Percentiles rank a stretch among this genome's conserved stretches.
These are phyloP conservation scores for Orbilia blumenaviensis DNA, from an alignment of 2,329 filamentous ascomycete species.

Conservation along the genomic window DNA sequence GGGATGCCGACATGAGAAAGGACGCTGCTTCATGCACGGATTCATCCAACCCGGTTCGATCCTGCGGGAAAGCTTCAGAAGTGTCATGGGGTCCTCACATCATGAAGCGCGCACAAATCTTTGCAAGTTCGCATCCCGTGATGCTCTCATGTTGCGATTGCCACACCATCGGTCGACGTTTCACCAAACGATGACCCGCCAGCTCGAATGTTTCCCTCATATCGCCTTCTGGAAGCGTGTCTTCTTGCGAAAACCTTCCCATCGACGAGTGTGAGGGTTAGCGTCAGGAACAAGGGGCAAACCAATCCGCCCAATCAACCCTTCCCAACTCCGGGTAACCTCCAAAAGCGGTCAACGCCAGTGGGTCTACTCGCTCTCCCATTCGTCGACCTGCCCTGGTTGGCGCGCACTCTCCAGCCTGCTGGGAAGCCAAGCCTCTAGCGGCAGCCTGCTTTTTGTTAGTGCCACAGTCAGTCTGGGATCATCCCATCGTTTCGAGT, in stretches of 20 bases:
- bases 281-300: slow-evolving; percentile 53
- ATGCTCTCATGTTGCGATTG: slow-evolving; percentile 27
- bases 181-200: slow-evolving; percentile 32
- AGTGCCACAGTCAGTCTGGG: slow-evolving; percentile 14
- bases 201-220: slow-evolving; percentile 6
- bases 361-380: slow-evolving; percentile 31
- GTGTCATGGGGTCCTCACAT: slow-evolving; percentile 32
- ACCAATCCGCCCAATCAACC: slow-evolving; percentile 46
- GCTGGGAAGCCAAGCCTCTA: slow-evolving; percentile 40
- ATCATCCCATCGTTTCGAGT: slow-evolving; percentile 28
- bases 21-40: slow-evolving; percentile 31
- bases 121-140: slow-evolving; percentile 20
- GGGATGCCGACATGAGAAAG: slow-evolving; percentile 35
- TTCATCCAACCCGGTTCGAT: slow-evolving; percentile 34
- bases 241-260: slow-evolving; percentile 24
- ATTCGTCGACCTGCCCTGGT: slow-evolving; percentile 38
- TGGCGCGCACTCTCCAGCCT: slow-evolving; percentile 10
- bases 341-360: slow-evolving; percentile 40
- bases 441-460: slow-evolving; percentile 27
- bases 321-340: slow-evolving; percentile 36
- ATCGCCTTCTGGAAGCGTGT: slow-evolving; percentile 31
- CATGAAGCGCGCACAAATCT: slow-evolving; percentile 34
- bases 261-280: slow-evolving; percentile 21
- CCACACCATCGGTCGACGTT: slow-evolving; percentile 36
- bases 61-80: slow-evolving; percentile 37